phyloP scores from a whole-genome alignment of 2,329 filamentous ascomycete genomes.

The Dendryphion nanum region DNA sequence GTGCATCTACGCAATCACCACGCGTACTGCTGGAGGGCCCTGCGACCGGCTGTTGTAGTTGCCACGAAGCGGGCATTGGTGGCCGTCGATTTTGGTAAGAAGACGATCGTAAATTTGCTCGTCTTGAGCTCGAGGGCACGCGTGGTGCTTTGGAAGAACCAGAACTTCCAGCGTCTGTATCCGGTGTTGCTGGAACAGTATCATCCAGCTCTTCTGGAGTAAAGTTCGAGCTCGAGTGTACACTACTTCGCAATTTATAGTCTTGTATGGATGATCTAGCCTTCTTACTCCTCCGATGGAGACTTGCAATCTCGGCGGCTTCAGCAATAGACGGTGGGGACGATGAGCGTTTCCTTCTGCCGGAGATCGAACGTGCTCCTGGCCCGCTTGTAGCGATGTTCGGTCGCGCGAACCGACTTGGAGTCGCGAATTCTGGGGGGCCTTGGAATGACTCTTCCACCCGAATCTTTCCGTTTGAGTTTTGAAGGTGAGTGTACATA shows the following conservation, averaged over 20 bases:
- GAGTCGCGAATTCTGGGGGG: slow-evolving; percentile 41
- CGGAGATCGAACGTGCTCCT: slow-evolving; percentile 24
- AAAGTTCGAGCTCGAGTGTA: slow-evolving; percentile 17
- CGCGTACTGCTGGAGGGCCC: slow-evolving; percentile 18
- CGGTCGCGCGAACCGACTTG: slow-evolving; percentile 37
- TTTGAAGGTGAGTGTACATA: slow-evolving; percentile 44
- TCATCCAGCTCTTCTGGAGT: slow-evolving; percentile 36
- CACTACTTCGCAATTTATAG: slow-evolving; percentile 15
- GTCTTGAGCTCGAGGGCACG: slow-evolving; percentile 15
- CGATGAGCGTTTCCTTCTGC: slow-evolving; percentile 48
- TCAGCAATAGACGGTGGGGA: slow-evolving; percentile 57
- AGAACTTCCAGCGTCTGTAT: slow-evolving; percentile 32
- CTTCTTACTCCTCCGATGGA: slow-evolving; percentile 52
- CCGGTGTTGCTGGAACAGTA: slow-evolving; percentile 35
- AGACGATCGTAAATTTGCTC: slow-evolving; percentile 17
- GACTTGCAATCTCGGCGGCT: slow-evolving; percentile 49
- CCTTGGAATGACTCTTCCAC: slow-evolving; percentile 40
- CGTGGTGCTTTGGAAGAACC: slow-evolving; percentile 21
- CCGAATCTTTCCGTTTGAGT: slow-evolving; percentile 49
- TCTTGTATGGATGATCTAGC: slow-evolving; percentile 38
- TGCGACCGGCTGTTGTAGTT: slow-evolving; percentile 23
- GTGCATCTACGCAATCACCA: slow-evolving; percentile 2
- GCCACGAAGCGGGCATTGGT: slow-evolving; percentile 18
- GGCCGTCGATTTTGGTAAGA: slow-evolving; percentile 16
- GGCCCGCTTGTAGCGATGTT: slow-evolving; percentile 17